Evolutionary conservation across 768 basidiomycete genomes (phyloP).

Genomic region (Hypholoma fasciculare): DNA sequence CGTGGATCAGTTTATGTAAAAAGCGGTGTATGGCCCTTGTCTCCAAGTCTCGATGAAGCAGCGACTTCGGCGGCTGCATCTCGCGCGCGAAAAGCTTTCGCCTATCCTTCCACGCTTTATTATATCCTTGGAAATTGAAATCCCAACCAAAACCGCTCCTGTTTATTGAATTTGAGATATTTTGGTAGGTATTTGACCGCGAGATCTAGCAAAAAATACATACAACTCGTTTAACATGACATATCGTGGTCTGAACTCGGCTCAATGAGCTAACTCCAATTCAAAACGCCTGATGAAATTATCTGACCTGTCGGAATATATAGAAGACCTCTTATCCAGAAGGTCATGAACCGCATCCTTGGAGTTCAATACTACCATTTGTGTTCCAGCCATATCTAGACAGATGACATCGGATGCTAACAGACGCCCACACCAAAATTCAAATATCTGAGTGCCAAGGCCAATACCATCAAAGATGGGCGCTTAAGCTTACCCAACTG

Average conservation of each 20-base stretch:
- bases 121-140: slow-evolving; percentile 14
- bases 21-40: slow-evolving; percentile 29
- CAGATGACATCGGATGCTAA: slow-evolving; percentile 26
- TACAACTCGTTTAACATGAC: slow-evolving; percentile 10
- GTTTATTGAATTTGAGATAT: not conserved
- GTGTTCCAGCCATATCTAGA: slow-evolving; percentile 20
- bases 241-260: slow-evolving; percentile 9
- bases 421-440: too few relatives aligned
- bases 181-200: too few relatives aligned
- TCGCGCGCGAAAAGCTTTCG: slow-evolving; percentile 35
- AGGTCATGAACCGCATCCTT: slow-evolving; percentile 33
- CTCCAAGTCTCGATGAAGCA: slow-evolving; percentile 26
- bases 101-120: slow-evolving; percentile 11
- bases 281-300: not conserved
- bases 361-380: slow-evolving; percentile 30
- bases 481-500: slow-evolving; percentile 6
- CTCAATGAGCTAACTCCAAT: not conserved
- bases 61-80: slow-evolving; percentile 30
- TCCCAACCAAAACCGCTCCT: slow-evolving; percentile 16
- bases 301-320: slow-evolving; percentile 32
- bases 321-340: slow-evolving; percentile 37
- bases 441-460: not conserved
- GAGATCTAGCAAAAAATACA: not conserved
- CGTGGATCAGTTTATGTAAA: slow-evolving; percentile 21
- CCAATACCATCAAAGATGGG: not conserved